These are phyloP conservation scores for Bondarzewia mesenterica DNA, from an alignment of 1,284 basidiomycete species.

Conservation along the genomic window DNA sequence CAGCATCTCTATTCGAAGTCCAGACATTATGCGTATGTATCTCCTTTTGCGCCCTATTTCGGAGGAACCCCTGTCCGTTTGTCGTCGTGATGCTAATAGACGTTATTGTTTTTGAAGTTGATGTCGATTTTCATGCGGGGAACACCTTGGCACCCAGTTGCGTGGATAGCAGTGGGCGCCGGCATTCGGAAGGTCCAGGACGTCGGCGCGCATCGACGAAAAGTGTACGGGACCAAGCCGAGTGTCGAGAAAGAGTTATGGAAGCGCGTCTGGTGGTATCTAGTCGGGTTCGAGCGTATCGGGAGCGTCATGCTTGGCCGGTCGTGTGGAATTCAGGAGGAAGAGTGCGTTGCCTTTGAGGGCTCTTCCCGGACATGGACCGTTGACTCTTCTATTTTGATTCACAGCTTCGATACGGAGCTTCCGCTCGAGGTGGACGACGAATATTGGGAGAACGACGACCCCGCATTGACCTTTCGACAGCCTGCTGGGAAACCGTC, in stretches of 20 bases:
- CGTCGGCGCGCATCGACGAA: slow-evolving; percentile 34
- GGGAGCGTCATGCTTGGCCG: slow-evolving; percentile 64
- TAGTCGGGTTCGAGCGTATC: slow-evolving; percentile 54
- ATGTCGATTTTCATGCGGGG: slow-evolving; percentile 10
- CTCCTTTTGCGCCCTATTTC: slow-evolving; percentile 1
- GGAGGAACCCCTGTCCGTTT: neutral
- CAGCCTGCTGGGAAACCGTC: slow-evolving; percentile 64
- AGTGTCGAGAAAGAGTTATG: slow-evolving; percentile 39
- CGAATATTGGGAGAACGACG: slow-evolving; percentile 67
- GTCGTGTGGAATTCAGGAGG: slow-evolving; percentile 63
- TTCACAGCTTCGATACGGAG: slow-evolving; percentile 71
- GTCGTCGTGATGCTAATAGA: slow-evolving; percentile 18
- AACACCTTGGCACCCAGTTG: slow-evolving; percentile 14
- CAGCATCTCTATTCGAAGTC: slow-evolving; percentile 24
- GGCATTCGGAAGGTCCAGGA: slow-evolving; percentile 40
- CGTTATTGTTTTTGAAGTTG: slow-evolving; percentile 18
- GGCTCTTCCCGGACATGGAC: slow-evolving; percentile 1
- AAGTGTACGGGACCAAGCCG: slow-evolving; percentile 22
- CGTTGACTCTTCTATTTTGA: no score
- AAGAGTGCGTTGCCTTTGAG: slow-evolving; percentile 50
- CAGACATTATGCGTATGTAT: slow-evolving; percentile 23
- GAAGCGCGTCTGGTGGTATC: slow-evolving; percentile 45
- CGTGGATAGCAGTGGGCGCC: slow-evolving; percentile 36
- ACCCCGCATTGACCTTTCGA: slow-evolving; percentile 39
- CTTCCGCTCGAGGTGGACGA: slow-evolving; percentile 81